Evolutionary conservation across 2,329 filamentous ascomycete genomes (phyloP).

Genomic region (Dactylellina drechsleri): DNA sequence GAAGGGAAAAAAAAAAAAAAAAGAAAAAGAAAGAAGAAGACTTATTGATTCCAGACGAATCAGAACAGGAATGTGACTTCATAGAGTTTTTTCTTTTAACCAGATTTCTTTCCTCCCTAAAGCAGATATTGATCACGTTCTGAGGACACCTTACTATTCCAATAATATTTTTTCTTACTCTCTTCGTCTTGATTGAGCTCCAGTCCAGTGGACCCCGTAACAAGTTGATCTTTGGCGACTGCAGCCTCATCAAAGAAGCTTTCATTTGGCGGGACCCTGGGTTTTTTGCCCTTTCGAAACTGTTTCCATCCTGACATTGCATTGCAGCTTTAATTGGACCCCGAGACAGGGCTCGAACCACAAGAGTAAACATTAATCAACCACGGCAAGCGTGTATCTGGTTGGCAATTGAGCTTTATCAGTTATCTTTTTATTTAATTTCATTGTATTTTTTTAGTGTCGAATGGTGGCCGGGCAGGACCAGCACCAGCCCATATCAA

Average conservation of each 20-base stretch:
- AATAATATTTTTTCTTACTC: conserved; percentile 24
- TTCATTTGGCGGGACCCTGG: conserved; percentile 45
- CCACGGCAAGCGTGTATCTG: conserved; percentile 25
- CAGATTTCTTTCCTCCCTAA: conserved; percentile 52
- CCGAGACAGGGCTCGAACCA: conserved; percentile 42
- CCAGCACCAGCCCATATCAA: conserved; percentile 21
- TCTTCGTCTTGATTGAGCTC: conserved; percentile 27
- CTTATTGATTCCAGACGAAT: conserved; percentile 32
- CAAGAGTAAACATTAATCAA: conserved; percentile 44
- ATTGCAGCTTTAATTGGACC: conserved; percentile 41
- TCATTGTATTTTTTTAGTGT: background rate
- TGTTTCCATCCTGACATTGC: conserved; percentile 13
- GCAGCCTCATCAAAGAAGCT: conserved; percentile 52
- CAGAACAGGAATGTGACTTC: conserved; percentile 55
- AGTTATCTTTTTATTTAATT: conserved; percentile 29
- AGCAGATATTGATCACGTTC: conserved; percentile 52
- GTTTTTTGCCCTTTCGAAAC: conserved; percentile 39
- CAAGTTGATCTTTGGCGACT: conserved; percentile 53
- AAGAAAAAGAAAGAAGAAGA: conserved; percentile 13
- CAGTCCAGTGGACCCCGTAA: conserved; percentile 44
- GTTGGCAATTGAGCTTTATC: conserved; percentile 31
- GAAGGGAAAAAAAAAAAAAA: conserved; percentile 1
- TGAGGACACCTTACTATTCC: conserved; percentile 31
- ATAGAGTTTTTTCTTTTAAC: conserved; percentile 43
- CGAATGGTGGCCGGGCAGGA: conserved; percentile 9